Base-by-base conservation (phyloP, 257 asterid species). In the Perilla frutescens region DNA sequence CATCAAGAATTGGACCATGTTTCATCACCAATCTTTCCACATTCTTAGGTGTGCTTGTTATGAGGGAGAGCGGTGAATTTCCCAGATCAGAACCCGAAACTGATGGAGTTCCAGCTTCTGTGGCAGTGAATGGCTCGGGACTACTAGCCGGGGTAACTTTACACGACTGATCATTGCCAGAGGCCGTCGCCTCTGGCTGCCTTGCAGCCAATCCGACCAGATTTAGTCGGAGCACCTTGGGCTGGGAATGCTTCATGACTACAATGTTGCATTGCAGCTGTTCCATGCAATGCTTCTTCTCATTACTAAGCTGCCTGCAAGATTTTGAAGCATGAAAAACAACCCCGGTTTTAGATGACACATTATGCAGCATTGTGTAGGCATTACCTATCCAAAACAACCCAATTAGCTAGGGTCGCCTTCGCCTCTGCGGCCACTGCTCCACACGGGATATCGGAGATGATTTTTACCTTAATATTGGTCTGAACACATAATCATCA, bases 71-170 rank as follows among this genome's bases (percentile, higher is more conserved):
- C 0, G 97, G 99, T 8, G 99, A 91, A 11, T 92, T 86, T 40
- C 96, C 96, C 29, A 83, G 96, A 54, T 89, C 98, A 15, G 98
- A 93, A 79, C 96, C 92, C n/a, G 99, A 94, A 64, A 91, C 93
- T 0, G 97, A 94, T 0, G 93, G 89, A 67, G 92, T 87, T 56
- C 97, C 98, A 13, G 78, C 92, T 57, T 94, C 99, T 0, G 97
- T 91, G 34, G 91, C 82, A 6, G 97, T 90, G 77, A 92, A 92
- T 37, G 95, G 80, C 78, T 90, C 98, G 1, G 97, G 98, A 77
- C 98, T 95, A 77, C 97, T 91, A 1, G 96, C 76, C 26, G 98
- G 98, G 68, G 99, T 92, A 31, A 85, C 83, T 39, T 70, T 66
- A 13, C 84, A 74, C 6, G 80, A 44, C 39, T 76, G 87, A 43